Evolutionary conservation across 495 filamentous ascomycete species (phyloP).

Genomic region (Lasiosphaeria miniovina): DNA sequence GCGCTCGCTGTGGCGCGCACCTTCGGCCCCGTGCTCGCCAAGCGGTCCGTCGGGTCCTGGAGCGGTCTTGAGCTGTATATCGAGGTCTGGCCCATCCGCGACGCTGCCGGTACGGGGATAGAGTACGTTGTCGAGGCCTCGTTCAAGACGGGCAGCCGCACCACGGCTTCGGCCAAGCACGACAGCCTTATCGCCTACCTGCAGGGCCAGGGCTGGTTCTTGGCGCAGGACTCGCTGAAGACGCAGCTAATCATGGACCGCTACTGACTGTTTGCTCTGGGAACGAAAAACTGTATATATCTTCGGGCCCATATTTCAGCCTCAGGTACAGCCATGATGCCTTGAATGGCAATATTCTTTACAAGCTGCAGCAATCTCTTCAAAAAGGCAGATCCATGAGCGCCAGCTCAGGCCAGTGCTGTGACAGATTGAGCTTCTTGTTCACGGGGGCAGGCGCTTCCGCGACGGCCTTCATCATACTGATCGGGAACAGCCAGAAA

Average conservation of each 20-base stretch:
- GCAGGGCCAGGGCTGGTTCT: constrained; percentile 20
- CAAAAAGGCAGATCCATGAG: too few relatives aligned
- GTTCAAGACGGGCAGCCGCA: constrained; percentile 21
- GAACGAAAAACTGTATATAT: too few relatives aligned
- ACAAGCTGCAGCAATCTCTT: too few relatives aligned
- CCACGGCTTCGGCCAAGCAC: constrained; percentile 4
- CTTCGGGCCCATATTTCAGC: too few relatives aligned
- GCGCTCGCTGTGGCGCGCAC: constrained; percentile 14
- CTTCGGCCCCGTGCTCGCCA: constrained; percentile 27
- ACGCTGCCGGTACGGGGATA: constrained; percentile 8
- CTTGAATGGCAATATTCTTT: too few relatives aligned
- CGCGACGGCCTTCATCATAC: too few relatives aligned
- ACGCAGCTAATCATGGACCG: constrained; percentile 24
- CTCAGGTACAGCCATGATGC: too few relatives aligned
- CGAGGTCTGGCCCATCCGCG: constrained; percentile 30
- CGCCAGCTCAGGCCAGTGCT: too few relatives aligned
- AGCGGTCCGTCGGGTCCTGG: constrained; percentile 26
- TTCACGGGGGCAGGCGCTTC: too few relatives aligned
- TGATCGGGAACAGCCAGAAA: too few relatives aligned
- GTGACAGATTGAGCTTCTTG: too few relatives aligned
- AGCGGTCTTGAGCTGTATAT: constrained; percentile 22
- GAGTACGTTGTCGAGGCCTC: constrained; percentile 31
- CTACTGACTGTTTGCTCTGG: constrained; percentile 8
- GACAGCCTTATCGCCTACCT: constrained; percentile 12
- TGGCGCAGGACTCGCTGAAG: constrained; percentile 21